phyloP scores from a whole-genome alignment of 2,329 filamentous ascomycete species.

The Fusarium mangiferae region DNA sequence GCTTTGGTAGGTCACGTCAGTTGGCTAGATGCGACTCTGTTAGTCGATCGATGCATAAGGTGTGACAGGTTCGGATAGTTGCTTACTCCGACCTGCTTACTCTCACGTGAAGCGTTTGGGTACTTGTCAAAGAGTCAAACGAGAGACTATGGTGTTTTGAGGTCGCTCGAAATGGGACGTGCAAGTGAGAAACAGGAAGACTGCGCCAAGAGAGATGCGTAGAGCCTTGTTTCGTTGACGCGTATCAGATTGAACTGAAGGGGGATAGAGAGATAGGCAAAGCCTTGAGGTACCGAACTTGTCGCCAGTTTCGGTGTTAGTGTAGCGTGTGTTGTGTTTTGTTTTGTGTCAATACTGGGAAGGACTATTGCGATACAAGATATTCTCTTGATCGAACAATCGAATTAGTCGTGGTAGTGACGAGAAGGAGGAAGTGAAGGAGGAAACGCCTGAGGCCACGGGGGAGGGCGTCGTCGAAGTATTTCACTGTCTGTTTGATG shows the following conservation, averaged over 20 bases:
- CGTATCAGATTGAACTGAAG: constrained; percentile 16
- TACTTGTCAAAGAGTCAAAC: neutral
- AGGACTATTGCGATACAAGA: constrained; percentile 2
- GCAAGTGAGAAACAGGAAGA: constrained; percentile 9
- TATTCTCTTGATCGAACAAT: constrained; percentile 10
- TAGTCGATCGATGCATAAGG: constrained; percentile 4
- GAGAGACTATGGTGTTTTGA: constrained; percentile 19
- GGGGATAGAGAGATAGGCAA: constrained; percentile 15
- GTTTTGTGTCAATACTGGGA: neutral
- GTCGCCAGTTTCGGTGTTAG: constrained; percentile 33
- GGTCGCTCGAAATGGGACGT: constrained; percentile 17
- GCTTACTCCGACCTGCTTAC: constrained; percentile 40
- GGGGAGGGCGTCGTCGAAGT: constrained; percentile 48
- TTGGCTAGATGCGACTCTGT: constrained; percentile 10
- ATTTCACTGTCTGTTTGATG: constrained; percentile 47
- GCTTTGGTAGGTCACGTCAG: constrained; percentile 4
- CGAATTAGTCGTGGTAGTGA: constrained; percentile 8
- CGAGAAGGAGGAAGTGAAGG: constrained; percentile 28
- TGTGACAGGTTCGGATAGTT: constrained; percentile 25
- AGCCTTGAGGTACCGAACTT: constrained; percentile 27
- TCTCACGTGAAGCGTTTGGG: constrained; percentile 25
- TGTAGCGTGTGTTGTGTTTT: neutral
- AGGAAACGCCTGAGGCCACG: constrained; percentile 48
- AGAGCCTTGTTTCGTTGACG: constrained; percentile 18
- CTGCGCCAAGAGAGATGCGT: constrained; percentile 7